Evolutionary conservation across 2,329 filamentous ascomycete genomes (phyloP).

Genomic region (Alternaria sp.): DNA sequence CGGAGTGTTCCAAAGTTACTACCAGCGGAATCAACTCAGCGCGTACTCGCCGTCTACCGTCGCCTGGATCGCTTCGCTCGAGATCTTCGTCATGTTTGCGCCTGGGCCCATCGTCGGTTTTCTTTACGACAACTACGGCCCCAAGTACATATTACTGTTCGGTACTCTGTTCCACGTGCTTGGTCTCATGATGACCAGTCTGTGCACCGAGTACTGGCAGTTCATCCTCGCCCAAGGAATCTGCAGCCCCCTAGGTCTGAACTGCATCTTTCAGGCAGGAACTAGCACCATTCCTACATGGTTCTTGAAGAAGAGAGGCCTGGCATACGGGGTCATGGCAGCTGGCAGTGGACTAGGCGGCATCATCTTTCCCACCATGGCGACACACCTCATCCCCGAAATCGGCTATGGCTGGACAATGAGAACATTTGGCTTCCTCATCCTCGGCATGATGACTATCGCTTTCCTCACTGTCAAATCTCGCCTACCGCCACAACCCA

Average conservation of each 20-base stretch:
- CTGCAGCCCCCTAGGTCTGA: constrained; percentile 58
- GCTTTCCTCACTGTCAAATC: constrained; percentile 61
- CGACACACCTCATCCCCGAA: constrained; percentile 59
- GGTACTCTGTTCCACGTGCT: constrained; percentile 65
- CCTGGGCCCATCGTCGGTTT: constrained; percentile 68
- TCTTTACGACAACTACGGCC: constrained; percentile 68
- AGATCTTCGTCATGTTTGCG: constrained; percentile 58
- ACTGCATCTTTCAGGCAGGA: constrained; percentile 61
- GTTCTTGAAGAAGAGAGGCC: constrained; percentile 59
- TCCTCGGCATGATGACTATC: constrained; percentile 64
- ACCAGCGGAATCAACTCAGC: constrained; percentile 50
- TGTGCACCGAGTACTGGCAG: constrained; percentile 63
- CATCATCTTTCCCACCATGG: constrained; percentile 68
- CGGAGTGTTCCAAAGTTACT: constrained; percentile 57
- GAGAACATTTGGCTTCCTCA: constrained; percentile 66
- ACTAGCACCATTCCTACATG: constrained; percentile 53
- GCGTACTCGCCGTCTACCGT: constrained; percentile 50
- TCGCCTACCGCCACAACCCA: constrained; percentile 52
- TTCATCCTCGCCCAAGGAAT: constrained; percentile 62
- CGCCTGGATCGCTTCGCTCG: constrained; percentile 54
- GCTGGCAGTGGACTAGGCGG: constrained; percentile 60
- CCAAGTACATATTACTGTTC: constrained; percentile 59
- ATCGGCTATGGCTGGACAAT: constrained; percentile 65
- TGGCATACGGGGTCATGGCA: constrained; percentile 57
- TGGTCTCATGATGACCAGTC: constrained; percentile 67